Percentiles rank a stretch among this genome's conserved stretches.
These are phyloP conservation scores for Calonectria ilicicola DNA, from an alignment of 2,329 filamentous ascomycete species.

Conservation along the genomic window DNA sequence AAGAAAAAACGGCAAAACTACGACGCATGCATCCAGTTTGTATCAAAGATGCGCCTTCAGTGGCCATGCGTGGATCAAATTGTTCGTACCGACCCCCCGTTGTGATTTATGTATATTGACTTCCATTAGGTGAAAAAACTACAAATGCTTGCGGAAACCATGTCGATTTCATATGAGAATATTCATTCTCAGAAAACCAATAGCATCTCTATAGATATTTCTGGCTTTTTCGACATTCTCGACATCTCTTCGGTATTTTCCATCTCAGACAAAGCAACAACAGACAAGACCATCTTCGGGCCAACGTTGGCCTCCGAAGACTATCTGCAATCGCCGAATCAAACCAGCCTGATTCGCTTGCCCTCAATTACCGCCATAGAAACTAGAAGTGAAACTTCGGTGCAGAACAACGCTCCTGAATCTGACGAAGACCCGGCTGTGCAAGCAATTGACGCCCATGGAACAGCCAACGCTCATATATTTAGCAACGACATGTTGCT, in stretches of 20 bases:
- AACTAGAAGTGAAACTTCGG: neutral
- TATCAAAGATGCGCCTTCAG: neutral
- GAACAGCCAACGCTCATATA: neutral
- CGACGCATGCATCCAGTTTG: neutral
- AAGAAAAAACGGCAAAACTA: neutral
- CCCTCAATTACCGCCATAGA: slow-evolving; percentile 4
- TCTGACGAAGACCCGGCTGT: neutral
- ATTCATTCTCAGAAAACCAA: neutral
- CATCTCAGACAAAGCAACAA: neutral
- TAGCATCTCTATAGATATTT: slow-evolving; percentile 3
- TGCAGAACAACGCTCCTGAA: neutral
- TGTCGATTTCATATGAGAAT: neutral
- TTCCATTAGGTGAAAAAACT: neutral
- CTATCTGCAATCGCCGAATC: neutral
- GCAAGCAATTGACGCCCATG: neutral
- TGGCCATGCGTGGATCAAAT: neutral
- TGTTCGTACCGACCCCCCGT: neutral
- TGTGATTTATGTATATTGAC: neutral
- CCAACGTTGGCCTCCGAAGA: neutral
- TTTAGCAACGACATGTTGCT: slow-evolving; percentile 4
- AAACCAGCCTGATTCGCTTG: neutral
- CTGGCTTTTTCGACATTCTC: slow-evolving; percentile 4
- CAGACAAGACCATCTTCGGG: neutral
- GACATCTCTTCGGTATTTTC: neutral
- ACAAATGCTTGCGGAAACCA: neutral